Base-by-base conservation (phyloP, 768 basidiomycete genomes). In the Dacryopinax spathularia region DNA sequence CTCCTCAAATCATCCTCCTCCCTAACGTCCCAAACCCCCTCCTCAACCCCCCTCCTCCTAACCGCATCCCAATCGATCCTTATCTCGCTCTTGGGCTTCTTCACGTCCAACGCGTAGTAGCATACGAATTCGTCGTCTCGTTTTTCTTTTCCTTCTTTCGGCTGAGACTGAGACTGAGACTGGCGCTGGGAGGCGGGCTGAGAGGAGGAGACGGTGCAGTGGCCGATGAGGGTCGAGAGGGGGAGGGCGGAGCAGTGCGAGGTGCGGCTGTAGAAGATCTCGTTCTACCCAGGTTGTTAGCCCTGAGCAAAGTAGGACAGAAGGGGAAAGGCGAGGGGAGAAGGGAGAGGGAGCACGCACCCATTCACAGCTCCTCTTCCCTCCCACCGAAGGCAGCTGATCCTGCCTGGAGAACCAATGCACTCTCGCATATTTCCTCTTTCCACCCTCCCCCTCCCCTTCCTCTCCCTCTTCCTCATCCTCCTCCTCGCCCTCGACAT, bases 381-480 rank as follows among this genome's bases (percentile, higher is more conserved):
- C 82, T 13, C 88, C 78, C 61, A 84, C 74, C 27, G 74, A 73
- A 6, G 87, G 80, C 64, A 89, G 74, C 70, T 90, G 83, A 0
- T 75, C 73, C 0, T 87, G 87, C 33, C 83, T 75, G 65, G 87
- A 73, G 68, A 90, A 91, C 88, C 88, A 91, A 67, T 89, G 88
- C 25, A 90, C 73, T 29, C 81, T 78, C 25, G 87, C 72, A 63
- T 81, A 77, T 77, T 84, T 82, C 60, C 75, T 78, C 35, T 72
- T 68, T 1, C 69, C 69, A 34, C 74, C 72, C n/a, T 70, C 70
- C 34, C 75, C 72, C 25, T 62, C 68, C 7, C 67, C 72, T 0
- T 70, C 70, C 7, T 73, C 74, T 1, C 63, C 74, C 61, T 72
- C 70, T 56, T 63, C 66, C 69, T 72, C 6, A 1, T 76, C 74